Evolutionary conservation across 371 early-diverging fungal species (phyloP), one percentile per base, ranked within the genome.

Genomic region (Lichtheimia ornata): DNA sequence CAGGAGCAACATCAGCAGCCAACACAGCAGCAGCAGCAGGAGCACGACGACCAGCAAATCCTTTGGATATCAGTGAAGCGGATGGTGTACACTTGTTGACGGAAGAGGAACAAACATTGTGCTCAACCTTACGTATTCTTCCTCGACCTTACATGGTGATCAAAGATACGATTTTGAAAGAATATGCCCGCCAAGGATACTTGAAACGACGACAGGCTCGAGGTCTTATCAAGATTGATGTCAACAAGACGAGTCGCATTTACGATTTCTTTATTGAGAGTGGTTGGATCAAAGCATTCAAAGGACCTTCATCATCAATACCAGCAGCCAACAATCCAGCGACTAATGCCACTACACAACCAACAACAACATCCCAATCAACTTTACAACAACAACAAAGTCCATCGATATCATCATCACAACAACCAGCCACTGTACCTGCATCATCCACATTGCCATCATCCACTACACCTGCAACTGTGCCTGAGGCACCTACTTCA

Each of bases 201-300:
- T 74, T 97, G 63, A 83, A 84, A 63, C 81, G 91, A 44, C 78
- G 91, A 50, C 87, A 90, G 62, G 93, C 93, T 2, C 74, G 93
- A 20, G 83, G 86, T 49, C 68, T 96, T 54, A 84, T 94, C 70
- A 91, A 90, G 75, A 93, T 97, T 59, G 96, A 96, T 65, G 91
- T 88, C 5, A 90, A 90, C 79, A 96, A 94, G 72, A 90, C 93
- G 0, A 84, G 84, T 62, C 69, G 84, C 61, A 84, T 97, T 7
- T 96, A 90, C 63, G 94, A 97, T 64, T 96, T 95, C 65, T 96
- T 96, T 69, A 83, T 94, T 9, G 85, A 88, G 63, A 89, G 83
- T 65, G 96, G 97, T 0, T 97, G 96, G 97, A 88, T 97, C 54
- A 83, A 75, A 53, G 74, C 77, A 5, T 79, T 75, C 43, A 77